Conservation (phyloP, 2,329 filamentous ascomycete genomes). For the Reticulascus tulasneorum region DNA sequence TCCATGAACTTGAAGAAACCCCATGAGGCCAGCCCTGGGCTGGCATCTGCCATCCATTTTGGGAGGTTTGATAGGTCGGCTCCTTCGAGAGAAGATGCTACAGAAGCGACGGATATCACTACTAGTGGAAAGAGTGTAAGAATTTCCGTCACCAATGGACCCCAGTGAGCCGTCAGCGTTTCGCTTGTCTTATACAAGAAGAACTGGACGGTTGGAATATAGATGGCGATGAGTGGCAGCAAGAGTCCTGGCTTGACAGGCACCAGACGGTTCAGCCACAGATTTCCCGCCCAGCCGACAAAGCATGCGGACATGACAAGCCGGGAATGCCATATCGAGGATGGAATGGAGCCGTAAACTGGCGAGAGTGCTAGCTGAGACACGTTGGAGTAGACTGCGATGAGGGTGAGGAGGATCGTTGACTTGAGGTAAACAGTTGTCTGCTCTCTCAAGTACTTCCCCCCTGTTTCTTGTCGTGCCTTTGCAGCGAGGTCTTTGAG, state of each 20-base stretch:
- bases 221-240: constrained; percentile 71
- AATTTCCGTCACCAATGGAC: constrained; percentile 71
- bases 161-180: constrained; percentile 62
- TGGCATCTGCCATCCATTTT: constrained; percentile 56
- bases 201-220: constrained; percentile 69
- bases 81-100: constrained; percentile 61
- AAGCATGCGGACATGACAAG: constrained; percentile 64
- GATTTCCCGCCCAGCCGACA: constrained; percentile 66
- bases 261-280: constrained; percentile 48
- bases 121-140: constrained; percentile 69
- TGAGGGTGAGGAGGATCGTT: constrained; percentile 46
- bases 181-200: constrained; percentile 65
- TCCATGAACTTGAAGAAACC: constrained; percentile 56
- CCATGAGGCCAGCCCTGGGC: constrained; percentile 64
- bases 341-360: constrained; percentile 81
- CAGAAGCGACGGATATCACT: constrained; percentile 58
- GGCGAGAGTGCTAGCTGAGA: constrained; percentile 78
- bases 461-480: constrained; percentile 29
- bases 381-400: constrained; percentile 63
- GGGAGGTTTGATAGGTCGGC: constrained; percentile 53
- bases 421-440: constrained; percentile 35
- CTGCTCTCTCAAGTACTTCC: constrained; percentile 23
- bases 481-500: constrained; percentile 47
- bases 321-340: constrained; percentile 66
- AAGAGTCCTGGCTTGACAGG: constrained; percentile 46